Base-by-base conservation (phyloP, 257 asterid species). In the Plantago ovata region DNA sequence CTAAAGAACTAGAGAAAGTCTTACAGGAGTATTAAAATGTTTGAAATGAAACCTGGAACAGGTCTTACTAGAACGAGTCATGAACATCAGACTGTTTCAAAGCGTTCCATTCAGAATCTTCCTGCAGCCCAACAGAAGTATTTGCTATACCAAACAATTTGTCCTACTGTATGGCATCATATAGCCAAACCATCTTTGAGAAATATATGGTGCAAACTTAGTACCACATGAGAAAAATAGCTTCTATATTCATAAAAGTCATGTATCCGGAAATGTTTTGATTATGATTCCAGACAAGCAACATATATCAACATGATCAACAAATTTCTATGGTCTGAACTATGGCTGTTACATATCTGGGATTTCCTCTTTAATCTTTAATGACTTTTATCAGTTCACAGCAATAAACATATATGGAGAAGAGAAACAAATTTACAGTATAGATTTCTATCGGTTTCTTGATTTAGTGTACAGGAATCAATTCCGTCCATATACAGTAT, bases 91-190 rank as follows among this genome's bases (percentile, higher is more conserved):
- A 28, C 36, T 8, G 7, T 28, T 28, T 28, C 36, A 28, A 28
- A 28, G 36, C 2, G 7, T 28, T 28, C 36, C 36, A 28, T 49
- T 49, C 16, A 10, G 33, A 49, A 12, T 21, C 33, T 48, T 19
- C 22, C 10, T 20, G 13, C 53, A 2, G 33, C 20, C 33, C 22
- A 23, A 19, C 53, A 14, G 4, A 46, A 15, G 20, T 46, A 7
- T n/a, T 21, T 13, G 51, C 23, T 21, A 10, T 19, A n/a, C 22
- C 51, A 8, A 46, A 13, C 3, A 19, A 16, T 46, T 46, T 46
- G 51, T 46, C 51, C 51, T 46, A 45, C 21, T 45, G 10, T 45
- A 44, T 44, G 49, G 49, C 49, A 12, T 44, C 49, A 44, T 16
- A 13, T 43, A 28, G 48, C 16, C 16, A 12, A 43, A 43, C 48